Evolutionary conservation across 306 rosid genomes (phyloP), one percentile per base, ranked within the genome.

Genomic region (Neltuma alba): DNA sequence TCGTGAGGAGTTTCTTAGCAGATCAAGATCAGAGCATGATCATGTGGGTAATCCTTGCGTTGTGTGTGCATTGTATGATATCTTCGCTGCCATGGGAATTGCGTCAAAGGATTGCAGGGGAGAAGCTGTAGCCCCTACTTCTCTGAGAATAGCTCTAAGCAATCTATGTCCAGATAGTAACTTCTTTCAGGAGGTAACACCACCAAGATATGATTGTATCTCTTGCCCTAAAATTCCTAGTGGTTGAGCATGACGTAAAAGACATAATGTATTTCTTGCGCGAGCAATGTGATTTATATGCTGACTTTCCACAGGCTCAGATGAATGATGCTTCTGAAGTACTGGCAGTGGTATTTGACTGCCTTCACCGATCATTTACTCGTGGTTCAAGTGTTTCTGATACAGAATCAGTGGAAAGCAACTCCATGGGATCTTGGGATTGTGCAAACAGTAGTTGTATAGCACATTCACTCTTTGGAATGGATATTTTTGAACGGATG

Each of bases 241-340:
- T 71, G 76, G 15, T 72, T 21, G 11, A 50, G 67, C 20, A 69
- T 61, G 70, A n/a, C 30, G 36, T 40, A 76, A 71, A 81, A 33
- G 71, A 60, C 47, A 79, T 12, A 71, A 33, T 40, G 20, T 76
- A 61, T 42, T 77, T 82, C 73, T 47, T 58, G 55, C 74, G 73
- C 76, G 70, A 27, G 27, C 67, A 60, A 76, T 74, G 83, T 69
- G 85, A 74, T 78, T 87, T 74, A 90, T 58, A 52, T 57, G 54
- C 27, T 65, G 81, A 50, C 70, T 57, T 82, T 82, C 86, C 78
- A 48, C 91, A 96, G 99, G 97, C 89, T 83, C 98, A 96, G 84
- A 96, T 96, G 99, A 96, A 96, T 62, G 99, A 96, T 81, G 99
- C 99, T 71, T 96, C 99, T 76, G 99, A 96, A 89, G 99, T 96